These are phyloP conservation scores for Suillus discolor DNA, from an alignment of 768 basidiomycete genomes.

Conservation along the genomic window DNA sequence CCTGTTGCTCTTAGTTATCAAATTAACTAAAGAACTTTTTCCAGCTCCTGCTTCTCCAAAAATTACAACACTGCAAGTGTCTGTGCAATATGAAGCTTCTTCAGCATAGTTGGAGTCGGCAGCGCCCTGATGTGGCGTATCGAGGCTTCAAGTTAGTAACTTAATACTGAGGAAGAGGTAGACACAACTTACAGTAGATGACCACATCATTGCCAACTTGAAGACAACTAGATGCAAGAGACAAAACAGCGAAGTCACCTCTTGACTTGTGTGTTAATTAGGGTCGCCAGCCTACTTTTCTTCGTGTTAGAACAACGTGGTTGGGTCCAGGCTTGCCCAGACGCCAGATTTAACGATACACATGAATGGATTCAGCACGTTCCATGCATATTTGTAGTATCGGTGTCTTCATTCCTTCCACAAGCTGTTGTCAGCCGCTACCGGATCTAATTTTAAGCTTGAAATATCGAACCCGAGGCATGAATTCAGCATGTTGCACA, in stretches of 20 bases:
- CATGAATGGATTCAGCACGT: not conserved
- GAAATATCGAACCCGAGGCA: not conserved
- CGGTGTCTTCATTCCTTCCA: not conserved
- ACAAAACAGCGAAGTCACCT: not conserved
- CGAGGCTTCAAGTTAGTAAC: not conserved
- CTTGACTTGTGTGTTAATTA: not conserved
- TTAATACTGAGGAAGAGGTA: not conserved
- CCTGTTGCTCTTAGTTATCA: conserved; percentile 29
- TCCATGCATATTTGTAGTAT: not conserved
- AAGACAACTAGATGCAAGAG: not conserved
- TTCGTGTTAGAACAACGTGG: not conserved
- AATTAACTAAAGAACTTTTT: conserved; percentile 48
- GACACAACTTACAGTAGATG: not conserved
- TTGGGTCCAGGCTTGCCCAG: not conserved
- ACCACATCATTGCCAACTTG: not conserved
- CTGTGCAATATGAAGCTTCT: not conserved
- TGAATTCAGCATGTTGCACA: not conserved
- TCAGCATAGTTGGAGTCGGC: not conserved
- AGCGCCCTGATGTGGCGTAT: not conserved
- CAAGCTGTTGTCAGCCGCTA: no score
- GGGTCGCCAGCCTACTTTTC: not conserved
- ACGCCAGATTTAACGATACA: not conserved
- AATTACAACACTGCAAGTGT: conserved; percentile 37
- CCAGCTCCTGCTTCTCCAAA: conserved; percentile 47
- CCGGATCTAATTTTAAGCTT: not conserved